phyloP scores from a whole-genome alignment of 306 rosid genomes.

The Citrullus amarus region DNA sequence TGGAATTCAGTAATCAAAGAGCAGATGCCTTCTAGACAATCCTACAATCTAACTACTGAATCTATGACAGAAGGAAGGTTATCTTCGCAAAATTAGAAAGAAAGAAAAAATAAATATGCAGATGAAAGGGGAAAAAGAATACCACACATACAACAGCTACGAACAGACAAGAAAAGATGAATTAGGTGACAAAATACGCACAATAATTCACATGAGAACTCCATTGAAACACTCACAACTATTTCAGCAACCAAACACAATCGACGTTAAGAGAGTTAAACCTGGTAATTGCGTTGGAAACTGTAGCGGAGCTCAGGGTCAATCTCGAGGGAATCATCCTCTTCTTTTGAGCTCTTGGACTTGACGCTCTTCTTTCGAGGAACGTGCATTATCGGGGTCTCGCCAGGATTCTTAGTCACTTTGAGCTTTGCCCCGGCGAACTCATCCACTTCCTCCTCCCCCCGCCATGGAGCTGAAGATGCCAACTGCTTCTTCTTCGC shows the following conservation, averaged over 20 bases:
- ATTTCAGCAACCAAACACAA: not conserved
- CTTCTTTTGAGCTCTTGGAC: constrained; percentile 22
- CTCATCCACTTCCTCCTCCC: constrained; percentile 36
- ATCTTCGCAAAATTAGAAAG: not conserved
- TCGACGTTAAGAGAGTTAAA: constrained; percentile 4
- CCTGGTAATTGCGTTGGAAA: constrained; percentile 92
- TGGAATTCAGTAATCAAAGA: not conserved
- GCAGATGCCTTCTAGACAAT: not conserved
- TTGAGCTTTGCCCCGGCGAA: constrained; percentile 62
- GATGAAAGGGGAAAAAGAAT: not conserved
- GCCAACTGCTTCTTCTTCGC: constrained; percentile 55
- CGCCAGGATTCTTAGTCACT: constrained; percentile 54
- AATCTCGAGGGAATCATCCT: constrained; percentile 53
- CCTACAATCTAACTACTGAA: not conserved
- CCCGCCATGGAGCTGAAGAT: constrained; percentile 97
- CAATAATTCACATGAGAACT: not conserved
- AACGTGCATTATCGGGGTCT: constrained; percentile 61
- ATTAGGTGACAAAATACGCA: not conserved
- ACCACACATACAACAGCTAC: not conserved
- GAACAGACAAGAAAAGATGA: not conserved
- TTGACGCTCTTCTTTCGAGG: constrained; percentile 43
- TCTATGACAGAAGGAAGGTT: not conserved
- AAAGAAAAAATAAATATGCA: too few relatives aligned
- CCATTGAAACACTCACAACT: not conserved
- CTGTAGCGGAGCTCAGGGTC: constrained; percentile 95